Evolutionary conservation across 805 yeast species (phyloP).

Genomic region (Barnettozyma pratensis): DNA sequence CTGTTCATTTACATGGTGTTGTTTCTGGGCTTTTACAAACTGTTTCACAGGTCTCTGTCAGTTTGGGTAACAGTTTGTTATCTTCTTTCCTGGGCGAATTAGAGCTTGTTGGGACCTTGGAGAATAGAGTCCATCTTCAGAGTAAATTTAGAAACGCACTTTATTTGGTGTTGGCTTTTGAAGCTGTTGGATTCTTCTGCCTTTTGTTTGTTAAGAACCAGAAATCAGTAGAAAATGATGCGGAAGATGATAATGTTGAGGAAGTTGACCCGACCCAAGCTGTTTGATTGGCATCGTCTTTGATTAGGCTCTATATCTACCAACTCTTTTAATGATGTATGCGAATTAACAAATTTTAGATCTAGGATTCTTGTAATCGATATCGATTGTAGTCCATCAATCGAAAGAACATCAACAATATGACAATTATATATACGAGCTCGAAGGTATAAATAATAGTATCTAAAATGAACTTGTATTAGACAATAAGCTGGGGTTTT

Average conservation of each 20-base stretch:
- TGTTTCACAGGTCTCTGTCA: slow-evolving; percentile 29
- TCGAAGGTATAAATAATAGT: no score
- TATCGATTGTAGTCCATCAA: no score
- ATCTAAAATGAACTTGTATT: no score
- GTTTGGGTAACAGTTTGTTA: slow-evolving; percentile 26
- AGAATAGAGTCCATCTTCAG: slow-evolving; percentile 1
- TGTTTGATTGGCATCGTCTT: no score
- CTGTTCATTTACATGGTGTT: slow-evolving; percentile 34
- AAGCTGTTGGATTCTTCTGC: slow-evolving; percentile 3
- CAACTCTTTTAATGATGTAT: no score
- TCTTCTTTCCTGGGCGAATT: slow-evolving; percentile 26
- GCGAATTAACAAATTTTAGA: no score
- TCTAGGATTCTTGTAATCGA: no score
- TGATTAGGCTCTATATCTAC: no score
- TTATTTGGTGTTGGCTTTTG: slow-evolving; percentile 8
- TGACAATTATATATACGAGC: no score
- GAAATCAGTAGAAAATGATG: slow-evolving; percentile 4
- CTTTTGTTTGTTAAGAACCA: slow-evolving; percentile 9
- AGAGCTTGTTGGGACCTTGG: neutral
- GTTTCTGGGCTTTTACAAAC: slow-evolving; percentile 34
- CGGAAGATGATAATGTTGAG: neutral
- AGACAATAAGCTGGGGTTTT: no score
- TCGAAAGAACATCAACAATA: no score
- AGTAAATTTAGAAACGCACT: slow-evolving; percentile 6
- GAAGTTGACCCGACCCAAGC: neutral